Base-by-base conservation (phyloP, 306 rosid species). In the Gillenia trifoliata region DNA sequence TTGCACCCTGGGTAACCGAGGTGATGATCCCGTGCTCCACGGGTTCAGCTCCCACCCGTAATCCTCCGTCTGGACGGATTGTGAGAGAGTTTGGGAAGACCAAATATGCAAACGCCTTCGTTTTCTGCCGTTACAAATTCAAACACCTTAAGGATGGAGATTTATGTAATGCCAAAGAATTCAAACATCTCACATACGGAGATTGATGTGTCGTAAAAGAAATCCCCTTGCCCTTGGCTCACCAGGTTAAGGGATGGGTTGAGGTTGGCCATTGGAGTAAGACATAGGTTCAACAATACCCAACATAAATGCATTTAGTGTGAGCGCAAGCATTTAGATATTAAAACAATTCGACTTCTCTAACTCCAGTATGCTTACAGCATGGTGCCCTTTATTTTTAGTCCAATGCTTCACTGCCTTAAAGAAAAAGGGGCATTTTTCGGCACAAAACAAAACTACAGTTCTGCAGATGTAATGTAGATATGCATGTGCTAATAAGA, bases 1-100 rank as follows among this genome's bases (percentile, higher is more conserved):
- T 90, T 76, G 89, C 86, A 68, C 97, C 97, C 62, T 84, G 99
- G 65, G 97, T 94, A 66, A 88, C 88, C 71, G 99, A 94, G 71
- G 99, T 87, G 52, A 92, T 86, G 84, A 94, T 77, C 74, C 97
- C 97, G 47, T 92, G 82, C 75, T 90, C 90, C 84, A 77, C 40
- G n/a, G 95, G 93, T 74, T 92, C 96, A 30, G 80, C 86, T 25
- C 75, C 84, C 33, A 11, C 86, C 43, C 64, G 75, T 62, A 33
- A 52, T 22, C 90, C 70, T 45, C 79, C 85, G 79, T 88, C 87
- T 0, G 25, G 26, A 54, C 8, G 60, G 28, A 22, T 54, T 54
- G 60, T 20, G 26, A 54, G 81, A 54, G 60, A 3, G 60, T 94
- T 94, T 71, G 98, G 98, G 79, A 91, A 94, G 84, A 94, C 97